Base-by-base conservation (phyloP, 257 asterid species). In the Ehretia macrophylla region DNA sequence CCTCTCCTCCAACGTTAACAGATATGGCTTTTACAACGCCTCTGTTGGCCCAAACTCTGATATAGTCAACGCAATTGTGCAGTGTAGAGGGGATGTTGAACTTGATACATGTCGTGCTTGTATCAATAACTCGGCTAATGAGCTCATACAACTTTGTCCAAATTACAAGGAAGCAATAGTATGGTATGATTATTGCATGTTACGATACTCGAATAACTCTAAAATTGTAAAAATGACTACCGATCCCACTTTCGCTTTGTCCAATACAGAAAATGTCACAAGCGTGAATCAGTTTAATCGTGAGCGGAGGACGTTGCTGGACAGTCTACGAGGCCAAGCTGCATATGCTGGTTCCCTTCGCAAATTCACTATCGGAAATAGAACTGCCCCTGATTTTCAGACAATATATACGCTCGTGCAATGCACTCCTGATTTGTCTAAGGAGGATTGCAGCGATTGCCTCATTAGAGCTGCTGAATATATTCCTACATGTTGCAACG, bases 21-120 rank as follows among this genome's bases (percentile, higher is more conserved):
- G 39, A n/a, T 37, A 21, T 48, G 81, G 75, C 0, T 82, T 75
- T 73, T 35, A 63, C 60, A 63, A 51, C 49, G 53, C 56, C 67
- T 59, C 79, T 5, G 22, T 5, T 0, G 79, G 79, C 10, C 49
- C 32, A 11, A 44, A 53, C 23, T 38, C 72, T 3, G 60, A 56
- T 13, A 17, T 12, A 3, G 75, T 47, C 45, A 32, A 59, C 38
- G 77, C 71, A 10, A 14, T 69, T 5, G 73, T 63, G 12, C 61
- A 70, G 14, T 81, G 85, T 53, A 40, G 80, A 37, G 81, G 75
- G 0, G 84, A 78, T 17, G 55, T 60, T 16, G 48, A 58, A 50
- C 51, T 21, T 8, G 35, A 50, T 9, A 8, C 17, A 8, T 81
- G 88, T 45, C 70, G 66, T 11, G 18, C 8, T 17, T 79, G 81